Evolutionary conservation across 2,329 filamentous ascomycete genomes (phyloP).

Genomic region (Cladosporium cucumerinum): DNA sequence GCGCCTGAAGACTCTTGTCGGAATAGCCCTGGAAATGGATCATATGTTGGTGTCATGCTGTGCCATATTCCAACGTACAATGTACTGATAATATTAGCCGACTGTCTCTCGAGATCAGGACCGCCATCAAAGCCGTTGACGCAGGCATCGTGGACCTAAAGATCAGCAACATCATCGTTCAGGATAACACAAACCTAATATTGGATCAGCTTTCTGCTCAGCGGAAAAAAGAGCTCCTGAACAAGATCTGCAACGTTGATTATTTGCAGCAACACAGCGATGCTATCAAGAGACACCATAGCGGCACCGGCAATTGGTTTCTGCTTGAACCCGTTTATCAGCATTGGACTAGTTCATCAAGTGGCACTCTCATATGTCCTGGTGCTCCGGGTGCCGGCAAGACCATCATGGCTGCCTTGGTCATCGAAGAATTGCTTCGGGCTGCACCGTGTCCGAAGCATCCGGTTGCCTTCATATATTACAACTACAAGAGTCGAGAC

Average conservation of each 20-base stretch:
- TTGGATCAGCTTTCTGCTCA: background rate
- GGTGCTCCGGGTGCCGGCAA: slow-evolving; percentile 1
- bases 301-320: slow-evolving; percentile 1
- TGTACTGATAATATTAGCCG: background rate
- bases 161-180: background rate
- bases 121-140: background rate
- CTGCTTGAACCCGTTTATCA: background rate
- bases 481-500: background rate
- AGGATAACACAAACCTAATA: background rate
- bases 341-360: background rate
- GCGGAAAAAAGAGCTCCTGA: background rate
- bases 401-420: slow-evolving; percentile 3
- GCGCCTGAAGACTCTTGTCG: background rate
- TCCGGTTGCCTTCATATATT: background rate
- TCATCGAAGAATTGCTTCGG: background rate
- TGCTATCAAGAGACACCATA: background rate
- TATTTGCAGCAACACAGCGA: slow-evolving; percentile 1
- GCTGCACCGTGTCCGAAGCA: no score
- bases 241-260: background rate
- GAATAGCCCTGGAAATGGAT: background rate
- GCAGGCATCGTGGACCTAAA: background rate
- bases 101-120: background rate
- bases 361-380: background rate
- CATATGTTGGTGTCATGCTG: background rate
- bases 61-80: no score